Conservation (phyloP, 176 grass and related monocot genomes). For the Oryza longistaminata region DNA sequence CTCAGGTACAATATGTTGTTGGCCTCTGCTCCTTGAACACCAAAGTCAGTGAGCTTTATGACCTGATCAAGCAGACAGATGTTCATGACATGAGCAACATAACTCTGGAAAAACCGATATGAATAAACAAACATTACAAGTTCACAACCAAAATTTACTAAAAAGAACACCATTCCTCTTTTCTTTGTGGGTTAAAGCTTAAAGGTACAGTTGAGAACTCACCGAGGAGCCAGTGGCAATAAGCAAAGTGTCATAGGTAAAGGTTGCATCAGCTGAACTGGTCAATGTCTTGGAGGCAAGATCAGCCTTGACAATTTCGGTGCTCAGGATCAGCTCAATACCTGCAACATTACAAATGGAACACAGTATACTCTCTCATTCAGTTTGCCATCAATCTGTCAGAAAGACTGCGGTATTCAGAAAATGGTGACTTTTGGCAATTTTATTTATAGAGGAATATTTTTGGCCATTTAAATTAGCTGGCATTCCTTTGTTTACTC, state of each 20-base stretch:
- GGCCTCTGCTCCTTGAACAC: constrained; percentile 88
- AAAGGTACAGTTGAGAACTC: constrained; percentile 32
- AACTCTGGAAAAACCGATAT: not conserved
- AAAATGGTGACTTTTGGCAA: not conserved
- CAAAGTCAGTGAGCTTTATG: constrained; percentile 85
- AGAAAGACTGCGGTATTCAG: not conserved
- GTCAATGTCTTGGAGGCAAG: constrained; percentile 69
- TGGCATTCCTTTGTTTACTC: not conserved
- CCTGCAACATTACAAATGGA: constrained; percentile 35
- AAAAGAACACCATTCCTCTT: too few species aligned
- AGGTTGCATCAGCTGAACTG: constrained; percentile 52
- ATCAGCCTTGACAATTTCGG: constrained; percentile 88
- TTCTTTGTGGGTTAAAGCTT: not conserved
- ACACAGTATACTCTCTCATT: not conserved
- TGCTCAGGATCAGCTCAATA: constrained; percentile 81
- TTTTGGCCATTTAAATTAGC: not conserved
- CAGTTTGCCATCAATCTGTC: not conserved
- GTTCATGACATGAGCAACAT: not conserved
- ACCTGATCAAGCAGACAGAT: constrained; percentile 42
- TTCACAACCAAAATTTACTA: not conserved
- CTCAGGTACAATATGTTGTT: constrained; percentile 89
- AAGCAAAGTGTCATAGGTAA: constrained; percentile 75
- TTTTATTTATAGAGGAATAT: not conserved
- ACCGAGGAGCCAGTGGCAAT: constrained; percentile 92
- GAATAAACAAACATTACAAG: not conserved